Evolutionary conservation across 176 grass and related monocot genomes (phyloP), one percentile per base, ranked within the genome.

Genomic region (Luzula sylvatica): DNA sequence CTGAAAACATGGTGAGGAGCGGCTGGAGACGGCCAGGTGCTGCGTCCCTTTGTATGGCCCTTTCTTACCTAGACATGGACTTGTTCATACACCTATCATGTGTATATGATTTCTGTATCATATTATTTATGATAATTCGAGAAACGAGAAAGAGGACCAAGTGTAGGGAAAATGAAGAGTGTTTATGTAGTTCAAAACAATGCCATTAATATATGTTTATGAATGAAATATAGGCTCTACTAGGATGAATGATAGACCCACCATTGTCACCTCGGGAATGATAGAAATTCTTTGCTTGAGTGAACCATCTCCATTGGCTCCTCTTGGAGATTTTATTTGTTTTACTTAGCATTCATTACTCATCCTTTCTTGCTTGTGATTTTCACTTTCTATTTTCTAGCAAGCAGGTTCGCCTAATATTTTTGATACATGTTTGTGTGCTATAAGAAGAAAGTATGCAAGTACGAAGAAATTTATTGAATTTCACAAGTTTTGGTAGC

Each of bases 1-100:
- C 76, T 79, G 75, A 79, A 79, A 79, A 79, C 75, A 79, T 79
- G 75, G 68, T 18, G 61, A 50, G 53, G 20, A 79, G 75, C 75
- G 68, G 75, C 75, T 67, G 68, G 55, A 53, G 56, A 42, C 53
- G 67, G 68, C 68, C 68, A 79, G 75, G 68, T 54, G 75, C 68
- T 72, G 75, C 61, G 67, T 40, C 67, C 43, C 50, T 57, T 23
- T 70, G 43, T 42, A 46, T 66, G 71, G 61, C 25, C 52, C 26
- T 24, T 15, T 61, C 48, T 54, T n/a, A 9, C 59, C 28, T 64
- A 29, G 29, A 48, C 59, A 18, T 26, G 59, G 42, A n/a, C n/a
- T 46, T 61, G 7, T 24, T 46, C 15, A 32, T 49, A 64, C n/a
- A 64, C 58, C 58, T 20, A 18, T 20, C 14, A 38, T n/a, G 8